phyloP scores from a whole-genome alignment of 164 flowering plant species.

The Dillenia turbinata region DNA sequence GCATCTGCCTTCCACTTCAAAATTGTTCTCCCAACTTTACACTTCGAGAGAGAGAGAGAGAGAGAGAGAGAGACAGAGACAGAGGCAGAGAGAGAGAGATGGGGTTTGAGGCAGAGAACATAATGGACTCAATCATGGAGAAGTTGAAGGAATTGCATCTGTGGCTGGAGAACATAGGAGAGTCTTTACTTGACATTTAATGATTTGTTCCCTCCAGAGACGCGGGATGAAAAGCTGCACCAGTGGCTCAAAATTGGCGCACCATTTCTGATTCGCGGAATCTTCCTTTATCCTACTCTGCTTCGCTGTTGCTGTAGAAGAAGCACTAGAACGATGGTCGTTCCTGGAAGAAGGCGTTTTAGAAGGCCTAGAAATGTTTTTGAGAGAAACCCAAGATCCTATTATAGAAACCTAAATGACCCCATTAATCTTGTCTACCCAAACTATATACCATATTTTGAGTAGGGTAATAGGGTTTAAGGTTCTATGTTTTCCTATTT shows the following conservation, averaged over 20 bases:
- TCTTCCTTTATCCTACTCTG: background rate
- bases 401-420: background rate
- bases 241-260: constrained; percentile 3
- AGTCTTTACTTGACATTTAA: background rate
- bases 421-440: no score
- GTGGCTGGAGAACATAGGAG: constrained; percentile 2
- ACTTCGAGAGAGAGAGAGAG: no score
- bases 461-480: no score
- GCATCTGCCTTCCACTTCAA: no score
- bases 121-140: constrained; percentile 13
- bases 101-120: constrained; percentile 9
- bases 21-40: no score
- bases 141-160: constrained; percentile 16
- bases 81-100: constrained; percentile 3
- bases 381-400: constrained; percentile 1
- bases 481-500: no score
- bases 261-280: background rate
- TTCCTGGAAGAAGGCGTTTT: background rate
- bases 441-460: no score
- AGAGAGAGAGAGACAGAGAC: no score
- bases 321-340: background rate
- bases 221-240: background rate
- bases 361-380: background rate
- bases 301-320: background rate
- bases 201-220: background rate